Evolutionary conservation across 1,139 yeast species (phyloP).

Genomic region (Suhomyces maxii): DNA sequence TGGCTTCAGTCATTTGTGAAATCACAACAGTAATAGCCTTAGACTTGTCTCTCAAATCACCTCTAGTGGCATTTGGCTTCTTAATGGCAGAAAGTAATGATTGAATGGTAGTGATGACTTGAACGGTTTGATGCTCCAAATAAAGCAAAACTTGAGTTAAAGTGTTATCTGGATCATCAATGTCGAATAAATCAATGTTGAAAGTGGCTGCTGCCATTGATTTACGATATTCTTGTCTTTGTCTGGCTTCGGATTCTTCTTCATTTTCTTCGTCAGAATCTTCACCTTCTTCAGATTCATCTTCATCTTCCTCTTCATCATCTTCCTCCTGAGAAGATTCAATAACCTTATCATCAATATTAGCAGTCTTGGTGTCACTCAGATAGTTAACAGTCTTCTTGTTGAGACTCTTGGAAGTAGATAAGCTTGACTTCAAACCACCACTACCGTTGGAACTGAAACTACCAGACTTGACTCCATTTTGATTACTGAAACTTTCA

Average conservation of each 20-base stretch:
- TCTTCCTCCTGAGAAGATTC: slow-evolving; percentile 9
- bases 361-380: slow-evolving; percentile 12
- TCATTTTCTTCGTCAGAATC: slow-evolving; percentile 22
- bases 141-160: slow-evolving; percentile 80
- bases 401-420: slow-evolving; percentile 3
- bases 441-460: slow-evolving; percentile 1
- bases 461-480: background rate
- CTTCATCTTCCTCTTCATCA: slow-evolving; percentile 14
- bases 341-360: slow-evolving; percentile 8
- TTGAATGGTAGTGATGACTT: slow-evolving; percentile 88
- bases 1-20: slow-evolving; percentile 86
- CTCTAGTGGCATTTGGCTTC: slow-evolving; percentile 74
- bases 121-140: slow-evolving; percentile 90
- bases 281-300: slow-evolving; percentile 16
- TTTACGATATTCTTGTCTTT: slow-evolving; percentile 49
- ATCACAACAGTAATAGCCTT: slow-evolving; percentile 74
- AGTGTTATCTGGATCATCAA: slow-evolving; percentile 85
- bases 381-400: slow-evolving; percentile 17
- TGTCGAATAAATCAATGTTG: slow-evolving; percentile 73
- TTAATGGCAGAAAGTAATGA: slow-evolving; percentile 73
- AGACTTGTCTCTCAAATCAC: slow-evolving; percentile 71
- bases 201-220: slow-evolving; percentile 58
- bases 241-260: slow-evolving; percentile 36
- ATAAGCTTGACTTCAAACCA: slow-evolving; percentile 10
- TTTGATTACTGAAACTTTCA: background rate